Percentiles rank a stretch among this genome's conserved stretches.
phyloP scores from a whole-genome alignment of 192 early-diverging fungal species.

The Entomortierella parvispora region DNA sequence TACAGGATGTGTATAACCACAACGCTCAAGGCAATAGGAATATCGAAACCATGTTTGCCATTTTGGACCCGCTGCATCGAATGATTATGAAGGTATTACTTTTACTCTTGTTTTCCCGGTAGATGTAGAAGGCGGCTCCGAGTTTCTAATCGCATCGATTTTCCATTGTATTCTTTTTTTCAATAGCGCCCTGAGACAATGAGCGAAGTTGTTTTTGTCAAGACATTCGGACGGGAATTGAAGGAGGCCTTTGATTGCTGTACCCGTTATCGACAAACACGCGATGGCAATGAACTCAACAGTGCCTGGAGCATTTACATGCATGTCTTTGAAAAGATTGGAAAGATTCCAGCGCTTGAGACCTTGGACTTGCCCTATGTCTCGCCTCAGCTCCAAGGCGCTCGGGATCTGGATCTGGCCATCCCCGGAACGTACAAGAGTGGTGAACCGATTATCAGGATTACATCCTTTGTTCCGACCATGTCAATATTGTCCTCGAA shows the following conservation, averaged over 20 bases:
- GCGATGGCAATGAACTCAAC: slow-evolving; percentile 83
- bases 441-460: slow-evolving; percentile 82
- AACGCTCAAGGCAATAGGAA: slow-evolving; percentile 77
- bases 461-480: slow-evolving; percentile 80
- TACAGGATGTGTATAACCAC: slow-evolving; percentile 83
- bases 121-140: too few relatives aligned
- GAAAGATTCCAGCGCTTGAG: slow-evolving; percentile 55
- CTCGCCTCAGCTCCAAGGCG: slow-evolving; percentile 88
- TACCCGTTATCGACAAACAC: slow-evolving; percentile 74
- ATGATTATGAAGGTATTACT: slow-evolving; percentile 44
- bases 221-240: slow-evolving; percentile 89
- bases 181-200: slow-evolving; percentile 83
- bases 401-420: slow-evolving; percentile 86
- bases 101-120: too few relatives aligned
- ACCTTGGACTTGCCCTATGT: slow-evolving; percentile 90
- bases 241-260: slow-evolving; percentile 86
- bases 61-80: slow-evolving; percentile 66
- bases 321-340: slow-evolving; percentile 45
- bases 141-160: too few relatives aligned
- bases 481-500: slow-evolving; percentile 89
- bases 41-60: slow-evolving; percentile 84
- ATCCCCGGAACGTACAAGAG: slow-evolving; percentile 90
- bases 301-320: slow-evolving; percentile 93
- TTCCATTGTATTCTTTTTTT: not conserved
- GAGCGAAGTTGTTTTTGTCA: slow-evolving; percentile 88